Conservation (phyloP, 179 eudicot genomes). For the Nepenthes alata region DNA sequence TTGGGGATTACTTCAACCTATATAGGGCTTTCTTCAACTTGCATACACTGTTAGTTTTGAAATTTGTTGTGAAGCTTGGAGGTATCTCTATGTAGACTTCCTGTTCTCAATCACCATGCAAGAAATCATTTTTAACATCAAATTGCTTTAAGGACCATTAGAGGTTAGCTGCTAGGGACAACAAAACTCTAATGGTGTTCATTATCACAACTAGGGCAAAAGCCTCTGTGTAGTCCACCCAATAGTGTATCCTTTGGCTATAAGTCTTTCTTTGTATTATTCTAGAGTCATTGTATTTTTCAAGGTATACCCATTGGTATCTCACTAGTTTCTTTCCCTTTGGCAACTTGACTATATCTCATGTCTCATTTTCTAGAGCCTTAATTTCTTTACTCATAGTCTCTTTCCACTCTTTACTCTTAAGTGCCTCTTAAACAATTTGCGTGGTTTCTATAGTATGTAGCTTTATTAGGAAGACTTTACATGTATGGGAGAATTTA, state of each 20-base stretch:
- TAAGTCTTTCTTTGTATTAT: background rate
- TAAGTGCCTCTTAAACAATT: too few species aligned
- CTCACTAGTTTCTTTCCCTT: background rate
- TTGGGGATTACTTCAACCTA: background rate
- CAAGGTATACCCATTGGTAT: background rate
- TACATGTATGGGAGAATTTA: too few species aligned
- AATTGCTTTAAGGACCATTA: background rate
- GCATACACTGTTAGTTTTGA: background rate
- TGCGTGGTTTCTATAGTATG: too few species aligned
- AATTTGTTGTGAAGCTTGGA: background rate
- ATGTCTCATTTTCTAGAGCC: too few species aligned
- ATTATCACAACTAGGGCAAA: background rate
- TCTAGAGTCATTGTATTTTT: background rate
- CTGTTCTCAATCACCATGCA: background rate
- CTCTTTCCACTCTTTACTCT: too few species aligned
- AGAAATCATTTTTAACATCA: background rate
- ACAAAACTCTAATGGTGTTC: background rate
- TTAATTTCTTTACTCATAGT: too few species aligned
- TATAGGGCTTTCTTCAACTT: background rate
- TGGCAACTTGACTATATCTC: too few species aligned
- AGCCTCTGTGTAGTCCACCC: background rate
- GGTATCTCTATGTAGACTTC: background rate
- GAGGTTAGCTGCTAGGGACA: background rate
- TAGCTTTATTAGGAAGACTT: too few species aligned
- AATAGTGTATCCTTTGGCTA: background rate